Evolutionary conservation across 768 basidiomycete genomes (phyloP), one percentile per base, ranked within the genome.

Genomic region (Gyrodon lividus): DNA sequence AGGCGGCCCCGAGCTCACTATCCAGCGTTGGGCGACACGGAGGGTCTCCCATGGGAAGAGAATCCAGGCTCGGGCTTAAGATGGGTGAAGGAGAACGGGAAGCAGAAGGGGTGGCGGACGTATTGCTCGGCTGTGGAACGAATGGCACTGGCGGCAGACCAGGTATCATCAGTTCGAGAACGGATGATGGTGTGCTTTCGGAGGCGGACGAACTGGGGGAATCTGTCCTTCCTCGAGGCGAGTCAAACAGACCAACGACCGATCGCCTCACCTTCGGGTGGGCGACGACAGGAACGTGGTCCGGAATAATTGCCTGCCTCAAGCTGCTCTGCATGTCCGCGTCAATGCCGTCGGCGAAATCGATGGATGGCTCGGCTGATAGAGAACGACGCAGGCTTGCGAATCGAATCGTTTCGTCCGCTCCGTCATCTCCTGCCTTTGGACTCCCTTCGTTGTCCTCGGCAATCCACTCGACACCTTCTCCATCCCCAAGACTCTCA

Each of bases 171-270:
- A 57, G 68, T 50, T 51, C 67, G 51, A 56, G 66, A 38, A 62
- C 57, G 33, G 57, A 63, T 41, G 57, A 63, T 41, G 54, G 60
- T 23, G 58, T 42, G 12, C 52, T 46, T 49, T 61, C 59, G 8
- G 59, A 50, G 31, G 43, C 39, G 5, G 62, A 17, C 8, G 55
- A 53, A 35, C 31, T 46, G 13, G 59, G 46, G 19, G 57, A 52
- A 24, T 16, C 9, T 4, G 40, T 41, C 30, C 37, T 52, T 19
- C 59, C 52, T 19, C 58, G 54, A 37, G 67, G 60, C 7, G 61
- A 55, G 59, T 83, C 80, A 56, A 88, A 88, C 6, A 87, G 68
- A 12, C 84, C 84, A 30, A 86, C 74, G 22, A 87, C 79, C 10
- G 80, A 81, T 54, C 79, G 84, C 33, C 77, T 68, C 6, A 71